Percentiles rank a stretch among this genome's conserved stretches.
Evolutionary conservation across 2,329 filamentous ascomycete genomes (phyloP).

Genomic region (Grosmannia huntii): DNA sequence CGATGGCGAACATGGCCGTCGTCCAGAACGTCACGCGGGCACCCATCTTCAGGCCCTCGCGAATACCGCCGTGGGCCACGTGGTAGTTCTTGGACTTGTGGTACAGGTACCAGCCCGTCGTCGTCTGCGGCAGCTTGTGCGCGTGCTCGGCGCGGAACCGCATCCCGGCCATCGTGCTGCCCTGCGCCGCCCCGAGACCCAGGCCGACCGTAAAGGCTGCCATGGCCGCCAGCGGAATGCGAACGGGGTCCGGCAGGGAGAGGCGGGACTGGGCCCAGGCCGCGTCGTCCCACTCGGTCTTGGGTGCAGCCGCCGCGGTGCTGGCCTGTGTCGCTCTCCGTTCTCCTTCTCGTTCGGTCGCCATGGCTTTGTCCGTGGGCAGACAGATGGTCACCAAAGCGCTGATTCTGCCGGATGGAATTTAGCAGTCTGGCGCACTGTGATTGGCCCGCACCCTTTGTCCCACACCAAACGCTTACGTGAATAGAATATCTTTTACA

Average conservation of each 20-base stretch:
- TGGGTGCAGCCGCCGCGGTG: neutral
- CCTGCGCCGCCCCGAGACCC: constrained; percentile 57
- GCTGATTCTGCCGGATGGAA: neutral
- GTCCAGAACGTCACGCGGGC: constrained; percentile 58
- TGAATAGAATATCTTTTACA: neutral
- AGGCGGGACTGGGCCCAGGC: constrained; percentile 31
- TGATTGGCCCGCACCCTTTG: neutral
- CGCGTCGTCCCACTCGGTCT: constrained; percentile 12
- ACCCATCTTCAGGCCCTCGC: constrained; percentile 68
- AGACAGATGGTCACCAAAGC: too few species aligned
- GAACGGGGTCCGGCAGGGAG: constrained; percentile 50
- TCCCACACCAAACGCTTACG: neutral
- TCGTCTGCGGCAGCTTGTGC: constrained; percentile 73
- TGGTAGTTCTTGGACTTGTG: constrained; percentile 97
- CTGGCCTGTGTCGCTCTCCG: neutral
- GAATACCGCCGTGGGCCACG: constrained; percentile 61
- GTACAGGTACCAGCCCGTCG: constrained; percentile 93
- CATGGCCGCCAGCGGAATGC: constrained; percentile 51
- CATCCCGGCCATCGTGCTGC: constrained; percentile 60
- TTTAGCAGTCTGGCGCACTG: neutral
- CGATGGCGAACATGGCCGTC: constrained; percentile 63
- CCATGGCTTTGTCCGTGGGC: neutral
- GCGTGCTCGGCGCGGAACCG: constrained; percentile 93
- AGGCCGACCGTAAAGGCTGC: constrained; percentile 58
- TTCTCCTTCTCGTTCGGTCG: neutral